phyloP scores from a whole-genome alignment of 1,284 basidiomycete genomes.

The Bondarzewia mesenterica region DNA sequence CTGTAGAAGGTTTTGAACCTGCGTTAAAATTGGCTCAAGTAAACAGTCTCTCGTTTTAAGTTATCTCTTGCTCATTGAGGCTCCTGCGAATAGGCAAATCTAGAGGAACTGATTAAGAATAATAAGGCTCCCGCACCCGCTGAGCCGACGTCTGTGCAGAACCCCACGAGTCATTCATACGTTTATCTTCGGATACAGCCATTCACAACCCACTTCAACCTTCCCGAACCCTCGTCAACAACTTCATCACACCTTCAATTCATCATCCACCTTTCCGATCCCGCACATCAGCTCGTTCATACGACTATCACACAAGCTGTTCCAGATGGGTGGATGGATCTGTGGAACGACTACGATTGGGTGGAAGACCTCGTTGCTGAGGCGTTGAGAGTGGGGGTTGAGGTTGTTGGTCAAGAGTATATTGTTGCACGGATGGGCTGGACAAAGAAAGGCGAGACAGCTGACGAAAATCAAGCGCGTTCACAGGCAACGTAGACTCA shows the following conservation, averaged over 20 bases:
- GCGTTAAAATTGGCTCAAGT: conserved; percentile 80
- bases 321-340: conserved; percentile 73
- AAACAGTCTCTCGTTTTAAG: conserved; percentile 7
- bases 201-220: conserved; percentile 54
- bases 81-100: conserved; percentile 49
- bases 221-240: conserved; percentile 20
- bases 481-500: conserved; percentile 9
- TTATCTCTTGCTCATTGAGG: background rate
- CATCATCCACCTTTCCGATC: conserved; percentile 77
- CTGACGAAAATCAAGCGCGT: conserved; percentile 15
- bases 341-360: conserved; percentile 93
- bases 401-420: conserved; percentile 85
- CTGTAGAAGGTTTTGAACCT: conserved; percentile 77
- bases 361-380: conserved; percentile 91
- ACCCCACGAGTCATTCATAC: conserved; percentile 83
- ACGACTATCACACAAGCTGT: conserved; percentile 77
- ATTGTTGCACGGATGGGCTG: conserved; percentile 78
- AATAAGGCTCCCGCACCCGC: conserved; percentile 33
- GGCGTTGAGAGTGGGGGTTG: conserved; percentile 70
- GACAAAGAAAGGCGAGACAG: conserved; percentile 24
- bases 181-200: conserved; percentile 95
- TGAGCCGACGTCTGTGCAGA: conserved; percentile 37
- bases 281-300: conserved; percentile 68
- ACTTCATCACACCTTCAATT: conserved; percentile 68
- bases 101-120: conserved; percentile 69